Conservation (phyloP, 768 basidiomycete genomes). For the Suillus brevipes region DNA sequence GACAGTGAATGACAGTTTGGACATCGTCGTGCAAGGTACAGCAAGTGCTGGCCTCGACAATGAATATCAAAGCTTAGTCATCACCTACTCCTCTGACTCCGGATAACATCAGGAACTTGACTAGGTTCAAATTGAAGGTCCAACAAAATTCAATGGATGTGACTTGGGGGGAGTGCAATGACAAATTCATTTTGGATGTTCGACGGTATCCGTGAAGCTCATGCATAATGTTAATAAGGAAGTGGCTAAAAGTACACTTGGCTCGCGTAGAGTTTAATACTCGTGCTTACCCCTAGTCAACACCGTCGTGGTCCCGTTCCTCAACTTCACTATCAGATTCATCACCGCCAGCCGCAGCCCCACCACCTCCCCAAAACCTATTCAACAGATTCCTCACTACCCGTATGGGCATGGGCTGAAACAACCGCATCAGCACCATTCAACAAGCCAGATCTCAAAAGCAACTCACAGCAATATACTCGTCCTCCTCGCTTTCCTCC, state of each 20-base stretch:
- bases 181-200: not conserved
- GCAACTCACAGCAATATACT: slow-evolving; percentile 47
- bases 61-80: not conserved
- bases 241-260: not conserved
- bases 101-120: no score
- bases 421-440: not conserved
- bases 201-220: not conserved
- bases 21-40: slow-evolving; percentile 15
- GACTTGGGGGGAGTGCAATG: not conserved
- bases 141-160: no score
- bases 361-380: slow-evolving; percentile 55
- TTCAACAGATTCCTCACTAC: slow-evolving; percentile 58
- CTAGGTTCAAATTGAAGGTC: no score
- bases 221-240: not conserved
- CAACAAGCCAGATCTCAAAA: not conserved
- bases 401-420: slow-evolving; percentile 59
- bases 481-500: slow-evolving; percentile 37
- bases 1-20: slow-evolving; percentile 80
- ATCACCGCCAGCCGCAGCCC: slow-evolving; percentile 20
- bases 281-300: not conserved
- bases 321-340: slow-evolving; percentile 8
- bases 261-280: not conserved
- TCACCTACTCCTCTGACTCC: not conserved
- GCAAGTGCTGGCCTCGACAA: not conserved
- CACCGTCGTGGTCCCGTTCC: slow-evolving; percentile 4